These are phyloP conservation scores for Colletotrichum noveboracense DNA, from an alignment of 2,329 filamentous ascomycete genomes.

Conservation along the genomic window DNA sequence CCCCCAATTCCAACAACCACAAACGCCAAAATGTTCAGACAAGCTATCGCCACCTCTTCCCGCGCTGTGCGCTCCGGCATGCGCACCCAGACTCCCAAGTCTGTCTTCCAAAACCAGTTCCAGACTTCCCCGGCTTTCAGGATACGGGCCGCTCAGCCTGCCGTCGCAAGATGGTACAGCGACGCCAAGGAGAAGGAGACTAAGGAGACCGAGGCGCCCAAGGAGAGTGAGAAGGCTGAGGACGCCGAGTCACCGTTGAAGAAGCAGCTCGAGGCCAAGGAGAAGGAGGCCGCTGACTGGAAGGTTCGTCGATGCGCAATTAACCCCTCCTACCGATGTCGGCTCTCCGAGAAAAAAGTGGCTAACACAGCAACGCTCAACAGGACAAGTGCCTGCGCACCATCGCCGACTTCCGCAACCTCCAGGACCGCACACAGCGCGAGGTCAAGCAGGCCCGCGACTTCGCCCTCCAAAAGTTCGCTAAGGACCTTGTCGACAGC, in stretches of 20 bases:
- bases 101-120: slow-evolving; percentile 41
- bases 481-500: slow-evolving; percentile 91
- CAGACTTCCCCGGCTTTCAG: slow-evolving; percentile 40
- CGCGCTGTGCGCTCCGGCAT: slow-evolving; percentile 48
- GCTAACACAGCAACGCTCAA: not conserved
- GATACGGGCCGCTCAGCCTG: slow-evolving; percentile 40
- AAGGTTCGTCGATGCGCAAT: slow-evolving; percentile 68
- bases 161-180: slow-evolving; percentile 53
- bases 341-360: not conserved
- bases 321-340: not conserved
- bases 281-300: slow-evolving; percentile 69
- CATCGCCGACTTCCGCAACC: slow-evolving; percentile 96
- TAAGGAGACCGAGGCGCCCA: slow-evolving; percentile 22
- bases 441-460: slow-evolving; percentile 87
- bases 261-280: slow-evolving; percentile 58
- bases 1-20: not conserved
- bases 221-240: slow-evolving; percentile 28
- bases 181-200: slow-evolving; percentile 41
- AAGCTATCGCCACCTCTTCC: slow-evolving; percentile 47
- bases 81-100: slow-evolving; percentile 38
- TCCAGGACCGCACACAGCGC: slow-evolving; percentile 91
- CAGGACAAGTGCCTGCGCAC: slow-evolving; percentile 95
- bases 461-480: slow-evolving; percentile 95
- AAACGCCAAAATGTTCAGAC: slow-evolving; percentile 48
- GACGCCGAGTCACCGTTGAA: slow-evolving; percentile 50